A percentile compares a stretch with the other conserved stretches of the same genome.
These are phyloP conservation scores for Leishmania lainsoni DNA, from an alignment of 208 protist genomes.

Conservation along the genomic window DNA sequence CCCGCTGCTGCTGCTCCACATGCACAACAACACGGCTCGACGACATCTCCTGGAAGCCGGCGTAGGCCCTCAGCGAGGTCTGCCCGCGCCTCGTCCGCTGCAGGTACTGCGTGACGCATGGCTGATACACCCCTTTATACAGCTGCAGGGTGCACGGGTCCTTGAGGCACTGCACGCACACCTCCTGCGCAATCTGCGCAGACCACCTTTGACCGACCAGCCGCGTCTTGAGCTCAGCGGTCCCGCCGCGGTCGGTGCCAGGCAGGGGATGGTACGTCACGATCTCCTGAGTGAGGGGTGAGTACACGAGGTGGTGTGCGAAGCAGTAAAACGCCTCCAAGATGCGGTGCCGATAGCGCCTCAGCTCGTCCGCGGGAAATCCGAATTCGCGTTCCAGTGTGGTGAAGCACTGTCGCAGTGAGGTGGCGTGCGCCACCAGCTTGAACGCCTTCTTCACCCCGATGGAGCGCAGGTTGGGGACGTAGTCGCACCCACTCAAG, in stretches of 20 bases:
- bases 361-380: slow-evolving; percentile 65
- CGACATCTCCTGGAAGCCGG: slow-evolving; percentile 57
- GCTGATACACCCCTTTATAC: slow-evolving; percentile 51
- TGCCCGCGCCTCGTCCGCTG: slow-evolving; percentile 52
- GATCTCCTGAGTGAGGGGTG: slow-evolving; percentile 49
- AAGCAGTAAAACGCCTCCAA: slow-evolving; percentile 88
- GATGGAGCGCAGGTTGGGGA: slow-evolving; percentile 89
- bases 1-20: slow-evolving; percentile 4
- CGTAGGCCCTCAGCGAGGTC: slow-evolving; percentile 54
- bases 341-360: slow-evolving; percentile 53
- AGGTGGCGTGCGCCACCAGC: slow-evolving; percentile 61
- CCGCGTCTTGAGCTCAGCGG: slow-evolving; percentile 36
- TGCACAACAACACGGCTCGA: slow-evolving; percentile 57
- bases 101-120: slow-evolving; percentile 61
- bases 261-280: slow-evolving; percentile 60
- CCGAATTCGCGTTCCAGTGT: slow-evolving; percentile 50
- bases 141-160: slow-evolving; percentile 64
- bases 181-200: slow-evolving; percentile 44
- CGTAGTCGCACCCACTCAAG: slow-evolving; percentile 98
- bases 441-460: slow-evolving; percentile 95
- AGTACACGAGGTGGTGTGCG: slow-evolving; percentile 90
- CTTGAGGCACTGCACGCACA: slow-evolving; percentile 68
- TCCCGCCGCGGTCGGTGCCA: not conserved
- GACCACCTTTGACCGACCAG: slow-evolving; percentile 54
- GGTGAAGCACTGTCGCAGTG: slow-evolving; percentile 52